These are phyloP conservation scores for Leccinum ochraceum DNA, from an alignment of 768 basidiomycete genomes.

Conservation along the genomic window DNA sequence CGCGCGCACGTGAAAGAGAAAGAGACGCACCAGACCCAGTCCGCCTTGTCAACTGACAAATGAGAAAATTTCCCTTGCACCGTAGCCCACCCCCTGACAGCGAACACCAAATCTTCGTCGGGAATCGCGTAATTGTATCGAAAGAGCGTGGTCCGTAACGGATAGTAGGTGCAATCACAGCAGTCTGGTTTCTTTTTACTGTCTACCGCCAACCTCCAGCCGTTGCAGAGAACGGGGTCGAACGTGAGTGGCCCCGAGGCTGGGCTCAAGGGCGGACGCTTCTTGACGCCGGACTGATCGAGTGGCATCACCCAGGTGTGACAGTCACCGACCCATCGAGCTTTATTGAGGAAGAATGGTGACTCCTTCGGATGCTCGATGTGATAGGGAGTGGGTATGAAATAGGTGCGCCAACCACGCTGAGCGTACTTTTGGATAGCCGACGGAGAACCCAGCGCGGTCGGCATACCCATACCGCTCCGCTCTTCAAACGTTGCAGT, in stretches of 20 bases:
- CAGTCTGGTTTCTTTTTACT: accelerated
- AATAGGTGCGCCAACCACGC: constrained; percentile 35
- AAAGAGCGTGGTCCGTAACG: constrained; percentile 22
- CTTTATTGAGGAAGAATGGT: constrained; percentile 21
- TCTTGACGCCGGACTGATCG: constrained; percentile 18
- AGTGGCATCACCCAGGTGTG: constrained; percentile 35
- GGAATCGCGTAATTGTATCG: constrained; percentile 29
- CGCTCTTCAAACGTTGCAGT: constrained; percentile 40
- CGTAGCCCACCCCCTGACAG: constrained; percentile 10
- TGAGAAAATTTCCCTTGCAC: constrained; percentile 10
- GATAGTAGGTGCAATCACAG: constrained; percentile 1
- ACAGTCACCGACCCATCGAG: constrained; percentile 36
- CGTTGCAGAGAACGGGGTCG: constrained; percentile 21
- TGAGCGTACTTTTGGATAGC: constrained; percentile 36
- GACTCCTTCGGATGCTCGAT: background rate
- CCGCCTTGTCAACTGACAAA: background rate
- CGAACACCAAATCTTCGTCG: background rate
- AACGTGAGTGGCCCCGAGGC: constrained; percentile 14
- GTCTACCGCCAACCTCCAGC: constrained; percentile 14
- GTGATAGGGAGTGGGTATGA: constrained; percentile 5
- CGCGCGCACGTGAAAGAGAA: background rate
- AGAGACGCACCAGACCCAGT: constrained; percentile 26
- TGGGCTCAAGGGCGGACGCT: constrained; percentile 12
- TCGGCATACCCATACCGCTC: constrained; percentile 22
- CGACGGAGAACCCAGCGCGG: constrained; percentile 3